Evolutionary conservation across 1,139 yeast genomes (phyloP), one percentile per base, ranked within the genome.

Genomic region (Suhomyces yuchorum): DNA sequence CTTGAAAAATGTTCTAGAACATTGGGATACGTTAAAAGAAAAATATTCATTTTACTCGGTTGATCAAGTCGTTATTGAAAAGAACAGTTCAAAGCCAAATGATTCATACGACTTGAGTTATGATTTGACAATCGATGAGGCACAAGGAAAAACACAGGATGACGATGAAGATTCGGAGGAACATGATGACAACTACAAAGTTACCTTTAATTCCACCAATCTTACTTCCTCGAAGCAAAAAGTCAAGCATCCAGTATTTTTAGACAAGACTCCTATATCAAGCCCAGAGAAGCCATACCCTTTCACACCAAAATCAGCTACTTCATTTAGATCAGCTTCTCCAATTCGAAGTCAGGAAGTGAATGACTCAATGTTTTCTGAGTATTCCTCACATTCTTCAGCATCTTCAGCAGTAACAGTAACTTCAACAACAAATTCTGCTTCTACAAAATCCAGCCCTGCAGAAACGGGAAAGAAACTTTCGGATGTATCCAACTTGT

Each of bases 1-100:
- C 50, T 65, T 82, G 37, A 77, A 71, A 50, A 81, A 80, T 52
- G 54, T 80, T 4, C 55, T 82, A 36, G 77, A 71, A 33, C 63
- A 73, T 51, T 82, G 85, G 81, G 48, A 46, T 3, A 36, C 50
- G 3, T 51, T 70, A 9, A 39, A 52, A 2, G 53, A 52, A 8
- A 40, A 49, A 11, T 59, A 57, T 35, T 11, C 54, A 56, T 46
- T 40, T 28, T 20, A 20, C 11, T 23, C 52, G 1, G 61, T 70
- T 30, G 57, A 59, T 14, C 67, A 65, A 12, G 56, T 63, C 2
- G 58, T 68, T 9, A 44, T 55, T 26, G 66, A 62, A 3, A 57
- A 57, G 26, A 52, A 52, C 2, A 46, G 41, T 17, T 48, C 55
- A n/a, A 52, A 51, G 32, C 53, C 53, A 24, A 71, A 68, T 39